phyloP scores from a whole-genome alignment of 2,329 filamentous ascomycete species.

The Xylariaceae sp. region DNA sequence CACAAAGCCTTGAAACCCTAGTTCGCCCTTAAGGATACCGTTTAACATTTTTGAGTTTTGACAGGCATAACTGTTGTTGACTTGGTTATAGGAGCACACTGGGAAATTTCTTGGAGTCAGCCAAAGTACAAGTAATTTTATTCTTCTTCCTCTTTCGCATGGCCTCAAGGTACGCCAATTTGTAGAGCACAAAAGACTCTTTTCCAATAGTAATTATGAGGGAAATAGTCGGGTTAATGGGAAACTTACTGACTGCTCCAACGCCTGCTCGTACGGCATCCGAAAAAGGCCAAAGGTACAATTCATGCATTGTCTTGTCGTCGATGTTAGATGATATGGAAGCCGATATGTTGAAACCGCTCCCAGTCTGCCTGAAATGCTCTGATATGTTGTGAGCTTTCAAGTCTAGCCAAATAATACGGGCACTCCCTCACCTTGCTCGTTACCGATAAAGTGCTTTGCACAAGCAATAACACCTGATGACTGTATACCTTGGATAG shows the following conservation, averaged over 20 bases:
- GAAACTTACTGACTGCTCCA: conserved; percentile 53
- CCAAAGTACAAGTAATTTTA: no score
- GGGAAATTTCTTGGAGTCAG: no score
- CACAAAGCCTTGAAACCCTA: conserved; percentile 78
- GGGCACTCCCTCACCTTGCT: no score
- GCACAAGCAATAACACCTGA: conserved; percentile 74
- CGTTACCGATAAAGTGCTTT: conserved; percentile 67
- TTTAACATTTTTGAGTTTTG: conserved; percentile 77
- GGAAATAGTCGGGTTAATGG: no score
- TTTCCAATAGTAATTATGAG: no score
- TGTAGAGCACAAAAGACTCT: no score
- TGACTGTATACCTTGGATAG: conserved; percentile 72
- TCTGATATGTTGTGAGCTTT: no score
- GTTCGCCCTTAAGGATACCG: conserved; percentile 70
- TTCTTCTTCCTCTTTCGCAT: no score
- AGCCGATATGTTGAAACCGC: neutral
- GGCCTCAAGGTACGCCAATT: no score
- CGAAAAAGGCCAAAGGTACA: conserved; percentile 75
- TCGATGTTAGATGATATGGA: conserved; percentile 40
- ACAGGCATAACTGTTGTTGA: conserved; percentile 78
- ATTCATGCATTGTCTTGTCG: conserved; percentile 69
- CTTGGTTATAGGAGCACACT: conserved; percentile 69
- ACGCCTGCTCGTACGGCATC: conserved; percentile 67
- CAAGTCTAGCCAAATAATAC: no score
- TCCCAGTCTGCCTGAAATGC: conserved; percentile 20